A percentile compares a stretch with the other conserved stretches of the same genome.
Evolutionary conservation across 2,329 filamentous ascomycete species (phyloP).

Genomic region (Ceratocystis ficicola): DNA sequence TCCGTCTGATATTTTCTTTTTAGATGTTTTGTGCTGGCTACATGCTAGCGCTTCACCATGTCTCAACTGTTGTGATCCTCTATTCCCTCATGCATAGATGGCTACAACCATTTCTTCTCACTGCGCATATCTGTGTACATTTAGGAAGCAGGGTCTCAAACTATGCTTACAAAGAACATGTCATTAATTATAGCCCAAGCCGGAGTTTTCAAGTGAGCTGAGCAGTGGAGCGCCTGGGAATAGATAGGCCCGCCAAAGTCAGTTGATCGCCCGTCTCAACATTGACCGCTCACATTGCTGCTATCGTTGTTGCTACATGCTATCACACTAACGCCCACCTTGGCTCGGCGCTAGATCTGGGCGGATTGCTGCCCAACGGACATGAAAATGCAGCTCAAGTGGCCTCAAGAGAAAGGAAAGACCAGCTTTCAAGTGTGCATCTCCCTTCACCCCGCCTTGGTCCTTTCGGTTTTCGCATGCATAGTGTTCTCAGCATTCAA

Average conservation of each 20-base stretch:
- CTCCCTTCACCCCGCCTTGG: too few relatives aligned
- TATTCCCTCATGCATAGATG: too few relatives aligned
- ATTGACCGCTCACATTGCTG: neutral
- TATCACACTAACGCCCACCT: neutral
- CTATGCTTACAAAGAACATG: too few relatives aligned
- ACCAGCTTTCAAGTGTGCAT: neutral
- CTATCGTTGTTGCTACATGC: neutral
- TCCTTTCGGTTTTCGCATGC: too few relatives aligned
- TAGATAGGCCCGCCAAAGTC: neutral
- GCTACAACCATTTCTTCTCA: too few relatives aligned
- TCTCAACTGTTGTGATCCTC: neutral
- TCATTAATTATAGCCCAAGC: too few relatives aligned
- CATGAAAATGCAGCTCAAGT: neutral
- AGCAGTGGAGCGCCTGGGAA: neutral
- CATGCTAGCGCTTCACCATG: neutral
- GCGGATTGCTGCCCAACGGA: constrained; percentile 1
- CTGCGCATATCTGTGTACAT: too few relatives aligned
- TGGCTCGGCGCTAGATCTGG: neutral
- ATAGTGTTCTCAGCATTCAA: too few relatives aligned
- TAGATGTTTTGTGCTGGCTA: neutral
- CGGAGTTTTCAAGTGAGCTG: neutral
- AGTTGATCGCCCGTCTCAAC: neutral
- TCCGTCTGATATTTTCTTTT: constrained; percentile 6
- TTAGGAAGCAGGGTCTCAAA: too few relatives aligned
- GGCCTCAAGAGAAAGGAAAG: neutral